Evolutionary conservation across 1,139 yeast genomes (phyloP), one percentile per base, ranked within the genome.

Genomic region (Hyphopichia burtonii): DNA sequence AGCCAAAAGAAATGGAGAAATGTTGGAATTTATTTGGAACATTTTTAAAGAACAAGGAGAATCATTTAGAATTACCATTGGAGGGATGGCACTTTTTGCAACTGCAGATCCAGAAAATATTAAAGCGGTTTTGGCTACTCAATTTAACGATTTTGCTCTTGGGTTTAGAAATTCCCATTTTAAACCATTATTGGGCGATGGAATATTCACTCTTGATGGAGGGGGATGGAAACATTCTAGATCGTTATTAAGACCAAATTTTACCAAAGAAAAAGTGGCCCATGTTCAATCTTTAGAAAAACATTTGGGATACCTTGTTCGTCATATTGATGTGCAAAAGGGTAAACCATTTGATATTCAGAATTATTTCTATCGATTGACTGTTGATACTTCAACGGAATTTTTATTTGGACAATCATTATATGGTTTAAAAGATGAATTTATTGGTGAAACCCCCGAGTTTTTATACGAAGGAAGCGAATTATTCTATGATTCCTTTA

Each of bases 121-220:
- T 48, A 59, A 68, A 51, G 71, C 72, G 3, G 41, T 65, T 32
- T 52, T 68, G 45, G 68, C 73, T n/a, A 68, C 72, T 20, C 72
- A 72, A 44, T 77, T 78, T 55, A 68, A 69, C 49, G 81, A 78
- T 48, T 78, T 71, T 53, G 65, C 71, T n/a, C 67, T 79, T 39
- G 84, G 83, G 1, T 51, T 56, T 23, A 70, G 84, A 48, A 67
- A 71, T 48, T 54, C 53, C 8, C 69, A 65, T 25, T 66, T 78
- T 50, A 44, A 47, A 35, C 74, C 79, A 11, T 56, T 77, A 35
- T 60, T 79, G 41, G 84, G 84, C 2, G 74, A 76, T 47, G 84
- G 84, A n/a, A 77, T 80, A 42, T 80, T 80, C 62, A 78, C 83
- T 2, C 65, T 76, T 37, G 80, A 76, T 43, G 81, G 80, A n/a